Percentiles rank a stretch among this genome's conserved stretches.
phyloP scores from a whole-genome alignment of 176 grass and related monocot species.

The Rhipidocladum racemiflorum region DNA sequence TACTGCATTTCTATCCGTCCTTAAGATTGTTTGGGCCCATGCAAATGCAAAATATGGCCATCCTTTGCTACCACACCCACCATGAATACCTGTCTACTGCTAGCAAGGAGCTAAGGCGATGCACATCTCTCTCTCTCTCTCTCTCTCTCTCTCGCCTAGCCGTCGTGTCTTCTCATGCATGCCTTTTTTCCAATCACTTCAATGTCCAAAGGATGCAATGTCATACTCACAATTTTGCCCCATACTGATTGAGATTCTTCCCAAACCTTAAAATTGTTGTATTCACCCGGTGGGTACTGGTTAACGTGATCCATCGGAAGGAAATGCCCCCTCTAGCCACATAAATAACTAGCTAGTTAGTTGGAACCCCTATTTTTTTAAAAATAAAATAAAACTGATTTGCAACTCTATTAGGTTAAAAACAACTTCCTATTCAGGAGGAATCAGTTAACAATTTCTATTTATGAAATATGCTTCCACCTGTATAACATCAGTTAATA shows the following conservation, averaged over 20 bases:
- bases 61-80: neutral
- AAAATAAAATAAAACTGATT: too few relatives aligned
- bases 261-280: neutral
- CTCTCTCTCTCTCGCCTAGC: neutral
- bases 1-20: neutral
- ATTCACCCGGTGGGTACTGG: neutral
- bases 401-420: too few relatives aligned
- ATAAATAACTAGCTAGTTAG: too few relatives aligned
- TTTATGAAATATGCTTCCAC: too few relatives aligned
- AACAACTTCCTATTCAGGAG: too few relatives aligned
- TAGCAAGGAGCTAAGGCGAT: neutral
- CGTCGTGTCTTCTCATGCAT: constrained; percentile 37
- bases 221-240: constrained; percentile 4
- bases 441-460: too few relatives aligned
- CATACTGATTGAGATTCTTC: constrained; percentile 35
- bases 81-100: constrained; percentile 22
- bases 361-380: too few relatives aligned
- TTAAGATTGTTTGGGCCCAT: constrained; percentile 30
- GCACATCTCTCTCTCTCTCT: neutral
- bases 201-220: constrained; percentile 37
- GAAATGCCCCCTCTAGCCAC: neutral
- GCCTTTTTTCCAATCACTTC: constrained; percentile 43
- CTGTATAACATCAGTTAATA: too few relatives aligned
- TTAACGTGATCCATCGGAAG: neutral
- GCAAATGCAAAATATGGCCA: neutral